Conservation (phyloP, 129 eudicot species). For the Apium graveolens region DNA sequence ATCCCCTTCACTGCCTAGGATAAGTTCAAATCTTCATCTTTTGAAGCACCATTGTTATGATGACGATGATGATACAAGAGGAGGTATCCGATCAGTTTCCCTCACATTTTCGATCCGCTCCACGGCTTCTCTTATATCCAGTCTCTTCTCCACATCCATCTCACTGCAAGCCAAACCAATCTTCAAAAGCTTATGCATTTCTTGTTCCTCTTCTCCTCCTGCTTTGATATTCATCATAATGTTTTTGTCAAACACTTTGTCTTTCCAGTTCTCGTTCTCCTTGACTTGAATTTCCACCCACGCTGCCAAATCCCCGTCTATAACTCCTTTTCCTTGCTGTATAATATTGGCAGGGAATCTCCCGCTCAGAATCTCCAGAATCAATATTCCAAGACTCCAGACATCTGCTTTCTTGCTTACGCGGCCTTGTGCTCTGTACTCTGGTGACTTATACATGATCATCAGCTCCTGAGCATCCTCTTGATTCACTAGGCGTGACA, state of each 20-base stretch:
- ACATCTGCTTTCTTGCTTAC: conserved; percentile 13
- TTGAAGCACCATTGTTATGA: neutral
- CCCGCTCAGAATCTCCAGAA: conserved; percentile 10
- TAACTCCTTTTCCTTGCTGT: conserved; percentile 1
- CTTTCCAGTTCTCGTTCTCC: conserved; percentile 28
- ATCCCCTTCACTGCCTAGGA: conserved; percentile 40
- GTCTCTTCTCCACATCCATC: conserved; percentile 46
- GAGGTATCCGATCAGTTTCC: conserved; percentile 30
- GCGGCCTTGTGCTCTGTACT: conserved; percentile 3
- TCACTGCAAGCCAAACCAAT: conserved; percentile 67
- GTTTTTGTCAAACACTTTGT: conserved; percentile 51
- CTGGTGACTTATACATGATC: conserved; percentile 14
- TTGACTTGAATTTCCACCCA: conserved; percentile 5
- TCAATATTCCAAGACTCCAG: conserved; percentile 12
- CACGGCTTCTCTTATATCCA: conserved; percentile 56
- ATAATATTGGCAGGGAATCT: conserved; percentile 1
- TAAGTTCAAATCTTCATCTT: conserved; percentile 44
- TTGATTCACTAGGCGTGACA: conserved; percentile 12
- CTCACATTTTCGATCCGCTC: conserved; percentile 60
- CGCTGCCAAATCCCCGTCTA: conserved; percentile 10
- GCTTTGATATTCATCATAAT: conserved; percentile 25
- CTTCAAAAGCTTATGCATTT: conserved; percentile 65
- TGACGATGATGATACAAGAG: neutral
- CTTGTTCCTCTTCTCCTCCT: conserved; percentile 33
- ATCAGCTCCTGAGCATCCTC: conserved; percentile 12